A percentile compares a stretch with the other conserved stretches of the same genome.
These are phyloP conservation scores for Hygrophorus pudorinus DNA, from an alignment of 768 basidiomycete species.

Conservation along the genomic window DNA sequence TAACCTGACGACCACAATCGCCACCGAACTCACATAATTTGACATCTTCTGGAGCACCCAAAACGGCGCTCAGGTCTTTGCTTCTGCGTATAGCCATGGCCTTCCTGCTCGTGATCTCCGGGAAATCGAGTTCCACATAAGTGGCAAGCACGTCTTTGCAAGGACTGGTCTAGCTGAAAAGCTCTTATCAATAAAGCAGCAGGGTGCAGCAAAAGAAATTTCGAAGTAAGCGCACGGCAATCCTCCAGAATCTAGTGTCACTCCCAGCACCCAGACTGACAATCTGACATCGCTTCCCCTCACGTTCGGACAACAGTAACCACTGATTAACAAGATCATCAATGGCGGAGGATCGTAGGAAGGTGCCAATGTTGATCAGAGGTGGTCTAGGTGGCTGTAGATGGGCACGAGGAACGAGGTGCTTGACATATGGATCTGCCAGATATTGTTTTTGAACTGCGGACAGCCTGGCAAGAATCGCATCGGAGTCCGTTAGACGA, in stretches of 20 bases:
- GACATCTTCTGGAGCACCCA: constrained; percentile 38
- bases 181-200: not conserved
- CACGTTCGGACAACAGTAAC: constrained; percentile 34
- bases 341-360: constrained; percentile 71
- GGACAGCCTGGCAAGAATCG: constrained; percentile 76
- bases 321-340: constrained; percentile 67
- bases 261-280: constrained; percentile 94
- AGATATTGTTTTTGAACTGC: constrained; percentile 78
- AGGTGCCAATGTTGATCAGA: constrained; percentile 92
- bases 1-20: not conserved
- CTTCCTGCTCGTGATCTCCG: constrained; percentile 77
- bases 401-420: constrained; percentile 61
- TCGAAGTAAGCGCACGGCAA: constrained; percentile 50
- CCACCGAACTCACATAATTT: constrained; percentile 27
- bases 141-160: constrained; percentile 35
- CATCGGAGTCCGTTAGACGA: constrained; percentile 76
- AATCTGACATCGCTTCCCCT: constrained; percentile 60
- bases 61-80: constrained; percentile 37
- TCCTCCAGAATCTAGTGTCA: constrained; percentile 91
- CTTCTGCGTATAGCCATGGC: constrained; percentile 70
- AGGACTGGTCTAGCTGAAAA: constrained; percentile 43
- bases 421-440: constrained; percentile 58
- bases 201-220: not conserved
- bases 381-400: constrained; percentile 61
- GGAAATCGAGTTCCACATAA: constrained; percentile 90